A percentile compares a stretch with the other conserved stretches of the same genome.
Evolutionary conservation across 73 alveolate species (phyloP).

Genomic region (Paramecium tetraurelia): DNA sequence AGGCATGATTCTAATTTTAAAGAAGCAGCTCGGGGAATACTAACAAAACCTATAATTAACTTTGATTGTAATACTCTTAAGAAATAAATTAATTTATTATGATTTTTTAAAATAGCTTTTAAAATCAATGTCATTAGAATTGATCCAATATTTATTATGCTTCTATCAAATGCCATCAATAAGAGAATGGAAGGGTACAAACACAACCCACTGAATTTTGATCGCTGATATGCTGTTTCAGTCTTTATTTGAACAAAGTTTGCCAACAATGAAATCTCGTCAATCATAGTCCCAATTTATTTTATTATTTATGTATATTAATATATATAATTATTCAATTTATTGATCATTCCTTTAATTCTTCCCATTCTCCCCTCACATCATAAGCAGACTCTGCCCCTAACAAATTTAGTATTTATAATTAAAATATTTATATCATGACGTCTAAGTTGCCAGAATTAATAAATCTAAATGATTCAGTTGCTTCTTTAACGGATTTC

Average conservation of each 20-base stretch:
- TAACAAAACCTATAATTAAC: background rate
- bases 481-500: background rate
- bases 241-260: background rate
- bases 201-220: background rate
- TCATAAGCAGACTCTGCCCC: background rate
- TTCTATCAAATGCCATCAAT: background rate
- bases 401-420: background rate
- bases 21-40: background rate
- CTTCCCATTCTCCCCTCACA: background rate
- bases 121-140: background rate
- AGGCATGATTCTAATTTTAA: background rate
- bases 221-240: background rate
- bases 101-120: background rate
- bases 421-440: background rate
- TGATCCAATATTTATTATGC: background rate
- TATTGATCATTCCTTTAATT: background rate
- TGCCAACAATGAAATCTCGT: background rate
- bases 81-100: background rate
- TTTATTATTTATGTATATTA: background rate
- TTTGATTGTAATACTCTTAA: background rate
- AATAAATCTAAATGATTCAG: conserved; percentile 12
- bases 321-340: background rate
- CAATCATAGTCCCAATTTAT: background rate
- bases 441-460: background rate
- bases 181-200: background rate